phyloP scores from a whole-genome alignment of 2,329 filamentous ascomycete genomes.

The Colletotrichum zoysiae region DNA sequence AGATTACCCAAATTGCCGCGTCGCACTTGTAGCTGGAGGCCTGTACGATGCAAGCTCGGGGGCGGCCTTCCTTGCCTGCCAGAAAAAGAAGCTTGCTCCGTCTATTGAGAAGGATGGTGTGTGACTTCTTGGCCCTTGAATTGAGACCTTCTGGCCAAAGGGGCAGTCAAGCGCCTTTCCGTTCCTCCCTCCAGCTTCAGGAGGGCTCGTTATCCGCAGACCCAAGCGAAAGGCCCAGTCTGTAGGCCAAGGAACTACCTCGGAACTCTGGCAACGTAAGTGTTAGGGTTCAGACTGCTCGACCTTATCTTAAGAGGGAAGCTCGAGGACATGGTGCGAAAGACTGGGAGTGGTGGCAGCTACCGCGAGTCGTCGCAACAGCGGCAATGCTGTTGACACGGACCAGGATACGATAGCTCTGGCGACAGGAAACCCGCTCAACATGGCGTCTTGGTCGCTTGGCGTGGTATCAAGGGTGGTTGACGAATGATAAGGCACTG shows the following conservation, averaged over 20 bases:
- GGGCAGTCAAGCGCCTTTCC: background rate
- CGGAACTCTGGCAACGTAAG: background rate
- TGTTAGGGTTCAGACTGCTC: background rate
- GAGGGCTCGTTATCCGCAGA: background rate
- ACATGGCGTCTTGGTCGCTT: conserved; percentile 15
- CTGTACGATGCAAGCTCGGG: background rate
- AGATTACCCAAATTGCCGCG: background rate
- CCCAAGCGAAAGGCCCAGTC: background rate
- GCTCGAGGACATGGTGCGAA: conserved; percentile 7
- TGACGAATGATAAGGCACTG: conserved; percentile 19
- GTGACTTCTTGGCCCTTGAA: background rate
- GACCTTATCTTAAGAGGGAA: conserved; percentile 13
- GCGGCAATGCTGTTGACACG: background rate
- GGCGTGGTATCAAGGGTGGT: conserved; percentile 28
- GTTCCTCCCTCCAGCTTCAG: conserved; percentile 15
- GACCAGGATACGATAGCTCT: background rate
- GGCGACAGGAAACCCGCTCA: conserved; percentile 16
- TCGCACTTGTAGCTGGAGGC: conserved; percentile 6
- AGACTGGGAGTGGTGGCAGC: background rate
- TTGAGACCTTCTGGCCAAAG: background rate
- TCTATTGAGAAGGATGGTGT: background rate
- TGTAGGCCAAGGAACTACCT: background rate
- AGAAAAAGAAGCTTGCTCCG: conserved; percentile 31
- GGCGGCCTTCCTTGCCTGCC: conserved; percentile 2
- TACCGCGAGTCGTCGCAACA: background rate